These are phyloP conservation scores for Lasiosphaeria miniovina DNA, from an alignment of 495 filamentous ascomycete genomes.

Conservation along the genomic window DNA sequence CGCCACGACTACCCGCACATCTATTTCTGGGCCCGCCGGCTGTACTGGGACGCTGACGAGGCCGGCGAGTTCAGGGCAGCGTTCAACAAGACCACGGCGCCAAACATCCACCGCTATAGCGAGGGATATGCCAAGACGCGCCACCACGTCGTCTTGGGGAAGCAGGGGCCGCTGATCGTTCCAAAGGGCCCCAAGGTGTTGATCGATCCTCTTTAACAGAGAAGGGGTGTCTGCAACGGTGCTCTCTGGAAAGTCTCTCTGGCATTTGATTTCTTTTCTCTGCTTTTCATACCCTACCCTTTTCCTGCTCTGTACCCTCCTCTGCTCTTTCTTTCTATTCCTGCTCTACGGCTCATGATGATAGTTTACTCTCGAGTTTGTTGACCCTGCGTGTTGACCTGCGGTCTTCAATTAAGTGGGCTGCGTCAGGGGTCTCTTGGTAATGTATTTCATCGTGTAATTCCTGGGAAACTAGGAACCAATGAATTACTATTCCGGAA, in stretches of 20 bases:
- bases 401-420: too few species aligned
- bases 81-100: slow-evolving; percentile 58
- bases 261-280: neutral
- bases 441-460: too few species aligned
- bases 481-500: too few species aligned
- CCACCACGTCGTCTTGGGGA: slow-evolving; percentile 21
- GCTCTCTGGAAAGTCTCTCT: too few species aligned
- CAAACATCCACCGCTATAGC: slow-evolving; percentile 23
- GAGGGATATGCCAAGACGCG: slow-evolving; percentile 24
- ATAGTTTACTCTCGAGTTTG: too few species aligned
- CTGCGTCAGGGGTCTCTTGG: too few species aligned
- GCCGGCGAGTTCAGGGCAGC: slow-evolving; percentile 24
- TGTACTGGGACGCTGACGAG: slow-evolving; percentile 68
- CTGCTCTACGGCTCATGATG: too few species aligned
- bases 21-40: slow-evolving; percentile 61
- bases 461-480: too few species aligned
- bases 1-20: slow-evolving; percentile 68
- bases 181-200: slow-evolving; percentile 28
- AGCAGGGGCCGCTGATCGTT: slow-evolving; percentile 25
- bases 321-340: too few species aligned
- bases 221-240: neutral
- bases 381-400: too few species aligned
- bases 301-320: too few species aligned
- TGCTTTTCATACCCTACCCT: neutral
- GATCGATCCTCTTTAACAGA: slow-evolving; percentile 20